phyloP scores from a whole-genome alignment of 768 basidiomycete species.

The Suillus ampliporus region DNA sequence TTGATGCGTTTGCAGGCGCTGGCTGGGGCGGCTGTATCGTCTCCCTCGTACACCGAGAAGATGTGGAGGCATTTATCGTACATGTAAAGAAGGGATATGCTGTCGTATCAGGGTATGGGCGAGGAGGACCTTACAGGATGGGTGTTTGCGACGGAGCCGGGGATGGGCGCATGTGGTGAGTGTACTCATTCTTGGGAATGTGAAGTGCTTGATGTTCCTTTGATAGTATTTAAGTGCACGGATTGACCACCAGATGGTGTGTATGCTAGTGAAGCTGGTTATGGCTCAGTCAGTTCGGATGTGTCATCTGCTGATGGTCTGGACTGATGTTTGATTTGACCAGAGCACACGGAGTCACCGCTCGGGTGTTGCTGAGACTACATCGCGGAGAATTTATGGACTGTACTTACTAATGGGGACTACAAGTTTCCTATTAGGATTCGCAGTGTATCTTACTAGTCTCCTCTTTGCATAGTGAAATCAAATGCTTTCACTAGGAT shows the following conservation, averaged over 20 bases:
- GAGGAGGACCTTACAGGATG: conserved; percentile 65
- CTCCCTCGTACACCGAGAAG: conserved; percentile 70
- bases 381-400: neutral
- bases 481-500: too few species aligned
- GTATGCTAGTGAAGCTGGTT: neutral
- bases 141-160: conserved; percentile 85
- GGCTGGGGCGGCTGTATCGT: conserved; percentile 94
- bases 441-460: too few species aligned
- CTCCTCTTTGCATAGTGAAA: too few species aligned
- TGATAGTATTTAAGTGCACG: conserved; percentile 34
- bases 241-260: conserved; percentile 22
- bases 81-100: conserved; percentile 63
- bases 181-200: conserved; percentile 19
- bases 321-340: neutral
- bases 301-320: neutral
- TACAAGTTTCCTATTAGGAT: neutral
- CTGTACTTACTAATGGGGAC: neutral
- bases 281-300: neutral
- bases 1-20: conserved; percentile 55
- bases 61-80: conserved; percentile 68
- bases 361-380: neutral
- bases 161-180: conserved; percentile 82
- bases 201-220: neutral
- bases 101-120: conserved; percentile 65
- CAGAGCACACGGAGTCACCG: neutral